Evolutionary conservation across 2,329 filamentous ascomycete species (phyloP).

Genomic region (Alternaria dauci): DNA sequence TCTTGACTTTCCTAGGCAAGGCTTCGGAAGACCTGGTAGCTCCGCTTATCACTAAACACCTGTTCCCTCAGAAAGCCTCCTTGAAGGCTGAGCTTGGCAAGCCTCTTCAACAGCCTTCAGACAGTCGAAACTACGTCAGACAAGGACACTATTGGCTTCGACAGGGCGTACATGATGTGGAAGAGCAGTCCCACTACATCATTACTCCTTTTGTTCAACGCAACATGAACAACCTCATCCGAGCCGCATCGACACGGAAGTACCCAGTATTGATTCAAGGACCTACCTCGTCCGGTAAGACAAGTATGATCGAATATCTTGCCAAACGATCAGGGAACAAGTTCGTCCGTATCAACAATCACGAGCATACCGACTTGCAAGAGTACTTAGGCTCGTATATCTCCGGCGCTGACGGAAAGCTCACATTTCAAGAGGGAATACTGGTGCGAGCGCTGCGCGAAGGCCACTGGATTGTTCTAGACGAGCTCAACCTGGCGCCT

Average conservation of each 20-base stretch:
- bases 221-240: constrained; percentile 92
- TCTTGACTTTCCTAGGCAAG: constrained; percentile 85
- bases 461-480: constrained; percentile 97
- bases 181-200: constrained; percentile 89
- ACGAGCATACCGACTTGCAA: constrained; percentile 97
- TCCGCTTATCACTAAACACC: constrained; percentile 80
- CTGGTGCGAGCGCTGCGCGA: constrained; percentile 90
- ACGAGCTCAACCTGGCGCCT: constrained; percentile 95
- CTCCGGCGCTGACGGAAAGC: constrained; percentile 81
- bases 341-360: constrained; percentile 98
- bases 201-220: constrained; percentile 94
- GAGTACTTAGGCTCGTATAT: constrained; percentile 97
- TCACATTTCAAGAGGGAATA: constrained; percentile 92
- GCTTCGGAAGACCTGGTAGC: constrained; percentile 81
- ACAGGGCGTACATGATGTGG: constrained; percentile 71
- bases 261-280: constrained; percentile 97
- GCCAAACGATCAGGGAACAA: constrained; percentile 97
- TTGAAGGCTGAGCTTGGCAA: constrained; percentile 78
- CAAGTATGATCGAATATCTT: constrained; percentile 98
- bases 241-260: constrained; percentile 87
- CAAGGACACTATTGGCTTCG: constrained; percentile 93
- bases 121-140: constrained; percentile 79
- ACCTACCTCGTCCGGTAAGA: constrained; percentile 96
- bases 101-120: constrained; percentile 77
- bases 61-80: constrained; percentile 76